These are phyloP conservation scores for Noccaea bulbosa DNA, from an alignment of 345 rosid genomes.

Conservation along the genomic window DNA sequence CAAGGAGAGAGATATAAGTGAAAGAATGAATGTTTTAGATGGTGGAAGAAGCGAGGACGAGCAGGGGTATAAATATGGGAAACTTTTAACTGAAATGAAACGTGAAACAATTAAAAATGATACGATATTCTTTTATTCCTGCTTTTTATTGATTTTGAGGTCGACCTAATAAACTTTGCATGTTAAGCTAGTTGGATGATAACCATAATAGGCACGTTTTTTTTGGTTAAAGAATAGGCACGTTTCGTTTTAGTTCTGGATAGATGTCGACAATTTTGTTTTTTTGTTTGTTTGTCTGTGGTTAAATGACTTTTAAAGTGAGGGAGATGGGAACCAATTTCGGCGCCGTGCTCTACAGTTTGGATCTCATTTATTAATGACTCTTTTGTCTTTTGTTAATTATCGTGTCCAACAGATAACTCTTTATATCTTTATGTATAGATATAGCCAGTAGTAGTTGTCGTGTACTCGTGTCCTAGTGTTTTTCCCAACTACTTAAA, in stretches of 20 bases:
- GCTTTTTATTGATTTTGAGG: neutral
- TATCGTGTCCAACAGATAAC: too few relatives aligned
- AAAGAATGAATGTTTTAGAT: slow-evolving; percentile 20
- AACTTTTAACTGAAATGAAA: neutral
- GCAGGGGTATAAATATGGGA: slow-evolving; percentile 27
- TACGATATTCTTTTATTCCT: slow-evolving; percentile 14
- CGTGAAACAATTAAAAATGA: slow-evolving; percentile 21
- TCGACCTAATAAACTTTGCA: slow-evolving; percentile 26
- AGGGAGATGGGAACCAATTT: slow-evolving; percentile 30
- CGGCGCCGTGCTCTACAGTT: slow-evolving; percentile 43
- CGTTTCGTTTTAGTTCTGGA: slow-evolving; percentile 21
- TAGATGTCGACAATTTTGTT: slow-evolving; percentile 23
- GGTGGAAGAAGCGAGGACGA: slow-evolving; percentile 14
- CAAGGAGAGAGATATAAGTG: neutral
- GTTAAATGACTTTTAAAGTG: slow-evolving; percentile 27
- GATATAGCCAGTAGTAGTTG: too few relatives aligned
- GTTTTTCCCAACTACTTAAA: too few relatives aligned
- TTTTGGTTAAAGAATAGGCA: slow-evolving; percentile 8
- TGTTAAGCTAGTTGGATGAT: slow-evolving; percentile 32
- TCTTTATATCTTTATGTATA: too few relatives aligned
- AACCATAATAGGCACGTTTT: slow-evolving; percentile 32
- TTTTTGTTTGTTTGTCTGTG: neutral
- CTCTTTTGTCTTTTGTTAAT: too few relatives aligned
- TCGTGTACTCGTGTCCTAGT: too few relatives aligned
- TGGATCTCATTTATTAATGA: slow-evolving; percentile 28